Evolutionary conservation across 2,329 filamentous ascomycete species (phyloP), one percentile per base, ranked within the genome.

Genomic region (Remersonia thermophila): DNA sequence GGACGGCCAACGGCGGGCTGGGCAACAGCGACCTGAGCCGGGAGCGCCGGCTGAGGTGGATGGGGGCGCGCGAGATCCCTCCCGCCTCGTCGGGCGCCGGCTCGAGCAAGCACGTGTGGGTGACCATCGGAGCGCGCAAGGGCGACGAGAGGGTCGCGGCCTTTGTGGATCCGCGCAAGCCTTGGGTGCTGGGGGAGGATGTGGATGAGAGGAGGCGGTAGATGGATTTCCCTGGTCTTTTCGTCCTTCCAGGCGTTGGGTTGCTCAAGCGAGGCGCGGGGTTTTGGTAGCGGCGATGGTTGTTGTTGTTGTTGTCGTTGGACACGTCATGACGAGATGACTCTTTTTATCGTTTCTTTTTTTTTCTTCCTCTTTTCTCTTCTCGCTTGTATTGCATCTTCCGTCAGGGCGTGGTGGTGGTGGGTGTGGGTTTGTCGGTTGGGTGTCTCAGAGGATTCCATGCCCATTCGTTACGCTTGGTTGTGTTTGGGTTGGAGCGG

Each of bases 1-100:
- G 83, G 83, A 71, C 76, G 10, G 50, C 54, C 37, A 78, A 80
- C 47, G 77, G 74, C 3, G 83, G 83, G 2, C 58, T 87, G 23
- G 83, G 83, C 35, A 76, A 75, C 53, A 74, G 71, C 46, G 63
- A 69, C 43, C 76, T 77, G 67, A 62, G 60, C 41, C 62, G 63
- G 36, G 65, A 69, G 29, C 53, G 58, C 9, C 63, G 75, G 12
- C 58, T 77, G 17, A 63, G 70, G 47, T 80, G 75, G 75, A 62
- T 56, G 7, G 75, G 76, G 16, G 57, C 61, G 42, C 65, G 76
- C 28, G 73, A 79, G 58, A 23, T 23, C 5, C 20, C 20, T 9
- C 5, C 5, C 20, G 66, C 64, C 0, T 62, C 67, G 38, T 60
- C 65, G 43, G 61, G 63, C 28, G 64, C 63, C 27, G 57, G 62